Evolutionary conservation across 2,329 filamentous ascomycete species (phyloP), one percentile per base, ranked within the genome.

Genomic region (Neophaeococcomyces aloes): DNA sequence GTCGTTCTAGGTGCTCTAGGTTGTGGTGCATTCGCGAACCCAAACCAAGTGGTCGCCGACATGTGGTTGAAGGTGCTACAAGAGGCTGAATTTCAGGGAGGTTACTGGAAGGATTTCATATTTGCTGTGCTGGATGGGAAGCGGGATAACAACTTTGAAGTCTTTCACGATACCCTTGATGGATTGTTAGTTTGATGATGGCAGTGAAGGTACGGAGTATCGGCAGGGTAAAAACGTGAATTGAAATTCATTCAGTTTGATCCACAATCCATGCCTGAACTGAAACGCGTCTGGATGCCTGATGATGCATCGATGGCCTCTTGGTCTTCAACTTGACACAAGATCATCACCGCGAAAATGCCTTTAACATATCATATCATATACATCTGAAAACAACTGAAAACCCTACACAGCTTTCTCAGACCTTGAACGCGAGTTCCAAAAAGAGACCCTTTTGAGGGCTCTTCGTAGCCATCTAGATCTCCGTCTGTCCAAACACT

Each of bases 1-100:
- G 60, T 86, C 7, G 75, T 86, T 4, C 65, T 86, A 1, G 81
- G 81, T 0, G 80, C 81, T 0, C 56, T 86, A 38, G 81, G 81
- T 0, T 86, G 81, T 53, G 81, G 81, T 3, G 78, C 73, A 0
- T 83, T 82, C 57, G 53, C 52, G 0, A 82, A 84, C 56, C 81
- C 81, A 7, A 67, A 68, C 0, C 60, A 64, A 25, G 76, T 78
- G 48, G 74, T 85, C n/a, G 79, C 75, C 2, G 47, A 62, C 27
- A 79, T 78, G 52, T 86, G 79, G 70, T 57, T 65, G 21, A 71
- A 78, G 53, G 77, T 83, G 27, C 61, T 84, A 43, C 45, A 56
- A 23, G 78, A 84, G 56, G 29, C 48, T 0, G 79, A 85, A 61
- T 83, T 82, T 50, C 53, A 60, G 30, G 75, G 76, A 1, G 75